Evolutionary conservation across 139 green algal genomes (phyloP), one percentile per base, ranked within the genome.

Genomic region (Penium margaritaceum): DNA sequence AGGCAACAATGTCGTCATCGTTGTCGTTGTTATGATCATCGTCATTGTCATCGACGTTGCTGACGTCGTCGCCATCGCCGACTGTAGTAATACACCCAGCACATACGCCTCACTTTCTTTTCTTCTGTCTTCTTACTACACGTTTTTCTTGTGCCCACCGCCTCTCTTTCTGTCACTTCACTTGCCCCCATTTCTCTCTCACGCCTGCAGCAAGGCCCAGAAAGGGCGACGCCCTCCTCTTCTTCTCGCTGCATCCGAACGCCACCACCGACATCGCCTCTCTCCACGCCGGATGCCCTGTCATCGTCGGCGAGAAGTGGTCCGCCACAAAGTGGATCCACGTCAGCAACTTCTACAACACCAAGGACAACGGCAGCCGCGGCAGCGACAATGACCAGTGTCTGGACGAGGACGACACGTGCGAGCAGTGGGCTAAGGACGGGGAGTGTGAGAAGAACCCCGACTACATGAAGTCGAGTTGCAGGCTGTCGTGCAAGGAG

Each of bases 261-360:
- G 81, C 61, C 21, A 66, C 34, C 21, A 37, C 62, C 6, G 82
- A 87, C 66, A 24, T 47, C 2, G 15, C 35, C 2, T 69, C 41
- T 3, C 70, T 77, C 69, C 86, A 90, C 80, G 83, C 83, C 0
- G 84, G 86, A 44, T 95, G 90, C 78, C 90, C 90, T 3, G 85
- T 92, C 32, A 46, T 89, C 1, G 58, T 77, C 15, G 89, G 89
- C 0, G 71, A 86, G 66, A 94, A 94, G 78, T 94, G 86, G 85
- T 90, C 84, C 7, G 84, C 90, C 27, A 95, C 90, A 37, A 94
- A 93, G 70, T 95, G 90, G 89, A 93, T 95, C 46, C 89, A 91
- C 60, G 74, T 81, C 6, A 27, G 37, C 38, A 46, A 27, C 38
- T 79, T 77, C n/a, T 35, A 79, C 21, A 15, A 17, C 15, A 30